phyloP scores from a whole-genome alignment of 2,329 filamentous ascomycete species.

The Domatiomyces catenatus region DNA sequence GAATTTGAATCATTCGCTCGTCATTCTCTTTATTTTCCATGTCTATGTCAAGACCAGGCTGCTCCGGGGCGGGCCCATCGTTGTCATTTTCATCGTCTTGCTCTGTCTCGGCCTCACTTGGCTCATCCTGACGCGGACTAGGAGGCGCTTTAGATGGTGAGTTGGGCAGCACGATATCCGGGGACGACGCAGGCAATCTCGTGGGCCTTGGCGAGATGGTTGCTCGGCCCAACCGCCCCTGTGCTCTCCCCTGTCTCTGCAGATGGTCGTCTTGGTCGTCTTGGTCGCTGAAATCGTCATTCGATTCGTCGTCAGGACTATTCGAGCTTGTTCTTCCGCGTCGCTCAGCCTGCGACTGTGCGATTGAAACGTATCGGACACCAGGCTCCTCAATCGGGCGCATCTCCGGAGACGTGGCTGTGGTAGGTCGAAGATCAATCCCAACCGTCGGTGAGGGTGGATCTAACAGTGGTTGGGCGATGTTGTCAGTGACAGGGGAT shows the following conservation, averaged over 20 bases:
- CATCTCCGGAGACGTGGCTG: constrained; percentile 25
- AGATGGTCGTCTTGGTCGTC: neutral
- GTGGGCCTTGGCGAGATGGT: constrained; percentile 6
- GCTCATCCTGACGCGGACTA: constrained; percentile 14
- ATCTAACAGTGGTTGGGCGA: constrained; percentile 28
- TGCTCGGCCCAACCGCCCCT: constrained; percentile 1
- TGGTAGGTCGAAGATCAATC: constrained; percentile 23
- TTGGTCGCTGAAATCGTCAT: constrained; percentile 11
- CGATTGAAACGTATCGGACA: constrained; percentile 30
- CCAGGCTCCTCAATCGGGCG: constrained; percentile 27
- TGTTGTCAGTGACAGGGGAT: constrained; percentile 26
- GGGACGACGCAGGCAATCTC: neutral
- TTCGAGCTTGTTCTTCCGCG: constrained; percentile 19
- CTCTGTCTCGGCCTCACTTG: constrained; percentile 33
- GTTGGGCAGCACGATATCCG: neutral
- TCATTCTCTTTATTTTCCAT: constrained; percentile 36
- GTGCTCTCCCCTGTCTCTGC: constrained; percentile 1
- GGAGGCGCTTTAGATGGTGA: neutral
- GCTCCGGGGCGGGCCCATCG: constrained; percentile 17
- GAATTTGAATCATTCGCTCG: constrained; percentile 18
- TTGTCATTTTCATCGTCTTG: constrained; percentile 26
- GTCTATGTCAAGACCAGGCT: constrained; percentile 15
- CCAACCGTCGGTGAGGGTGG: constrained; percentile 35
- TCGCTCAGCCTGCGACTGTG: constrained; percentile 30
- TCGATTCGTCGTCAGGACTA: constrained; percentile 7